A percentile compares a stretch with the other conserved stretches of the same genome.
These are phyloP conservation scores for Physcomitrellopsis africana DNA, from an alignment of 225 moss, liverwort and hornwort species.

Conservation along the genomic window DNA sequence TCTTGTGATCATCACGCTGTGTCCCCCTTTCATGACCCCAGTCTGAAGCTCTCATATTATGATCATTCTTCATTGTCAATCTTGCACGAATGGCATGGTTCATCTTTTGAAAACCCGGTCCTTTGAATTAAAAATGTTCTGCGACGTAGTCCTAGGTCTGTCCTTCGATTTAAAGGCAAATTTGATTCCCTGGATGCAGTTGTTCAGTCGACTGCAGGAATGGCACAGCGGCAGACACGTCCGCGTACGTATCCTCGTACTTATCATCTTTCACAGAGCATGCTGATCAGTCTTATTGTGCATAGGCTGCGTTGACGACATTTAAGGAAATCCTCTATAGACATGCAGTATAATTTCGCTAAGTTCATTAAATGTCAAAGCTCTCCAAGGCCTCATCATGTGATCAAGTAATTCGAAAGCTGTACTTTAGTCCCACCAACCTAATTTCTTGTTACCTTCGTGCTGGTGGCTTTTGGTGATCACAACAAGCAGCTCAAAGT, in stretches of 20 bases:
- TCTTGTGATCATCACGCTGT: slow-evolving; percentile 13
- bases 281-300: not conserved
- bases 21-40: slow-evolving; percentile 19
- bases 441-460: not conserved
- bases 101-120: not conserved
- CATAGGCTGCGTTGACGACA: no score
- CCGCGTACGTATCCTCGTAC: no score
- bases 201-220: not conserved
- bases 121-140: not conserved
- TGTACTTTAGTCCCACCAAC: not conserved
- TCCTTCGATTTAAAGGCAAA: not conserved
- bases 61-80: slow-evolving; percentile 3
- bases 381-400: no score
- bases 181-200: not conserved
- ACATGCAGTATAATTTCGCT: no score
- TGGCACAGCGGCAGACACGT: not conserved
- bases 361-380: no score
- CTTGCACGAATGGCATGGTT: not conserved
- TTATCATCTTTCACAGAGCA: not conserved
- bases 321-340: no score
- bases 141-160: not conserved
- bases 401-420: not conserved
- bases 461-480: not conserved
- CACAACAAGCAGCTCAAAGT: not conserved
- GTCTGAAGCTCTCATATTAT: slow-evolving; percentile 25